Conservation (phyloP, 2,329 filamentous ascomycete species). For the Neonectria punicea region DNA sequence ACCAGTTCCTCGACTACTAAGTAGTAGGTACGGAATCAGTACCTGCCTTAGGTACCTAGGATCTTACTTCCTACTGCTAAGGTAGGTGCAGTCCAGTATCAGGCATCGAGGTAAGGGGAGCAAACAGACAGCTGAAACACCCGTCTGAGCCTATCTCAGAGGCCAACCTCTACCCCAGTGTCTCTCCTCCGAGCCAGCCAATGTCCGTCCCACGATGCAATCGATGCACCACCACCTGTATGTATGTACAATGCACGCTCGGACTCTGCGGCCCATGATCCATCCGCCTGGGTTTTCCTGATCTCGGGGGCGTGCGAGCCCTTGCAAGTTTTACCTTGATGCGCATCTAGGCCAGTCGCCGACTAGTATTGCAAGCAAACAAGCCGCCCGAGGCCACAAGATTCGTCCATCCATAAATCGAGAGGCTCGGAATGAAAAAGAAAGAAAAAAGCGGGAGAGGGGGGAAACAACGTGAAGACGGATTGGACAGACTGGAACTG, state of each 20-base stretch:
- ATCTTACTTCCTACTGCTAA: too few relatives aligned
- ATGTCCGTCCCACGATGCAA: constrained; percentile 14
- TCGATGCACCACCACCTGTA: constrained; percentile 2
- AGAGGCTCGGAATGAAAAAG: background rate
- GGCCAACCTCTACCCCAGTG: background rate
- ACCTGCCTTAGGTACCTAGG: too few relatives aligned
- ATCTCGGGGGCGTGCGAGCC: background rate
- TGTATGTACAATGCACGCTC: constrained; percentile 22
- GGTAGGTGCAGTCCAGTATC: constrained; percentile 9
- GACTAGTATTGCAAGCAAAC: constrained; percentile 5
- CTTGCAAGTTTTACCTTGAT: background rate
- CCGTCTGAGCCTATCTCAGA: too few relatives aligned
- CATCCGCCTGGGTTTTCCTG: constrained; percentile 24
- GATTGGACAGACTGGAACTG: too few relatives aligned
- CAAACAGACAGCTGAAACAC: background rate
- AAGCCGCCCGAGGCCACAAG: background rate
- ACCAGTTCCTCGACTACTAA: constrained; percentile 13
- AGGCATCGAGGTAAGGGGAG: background rate
- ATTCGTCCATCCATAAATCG: background rate
- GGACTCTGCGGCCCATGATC: constrained; percentile 34
- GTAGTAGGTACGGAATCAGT: too few relatives aligned
- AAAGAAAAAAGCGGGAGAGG: too few relatives aligned
- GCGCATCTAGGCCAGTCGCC: constrained; percentile 12
- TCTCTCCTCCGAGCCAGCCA: constrained; percentile 1
- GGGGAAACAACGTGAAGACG: background rate